A percentile compares a stretch with the other conserved stretches of the same genome.
Conservation (phyloP, 768 basidiomycete genomes). For the Royoungia palumana region DNA sequence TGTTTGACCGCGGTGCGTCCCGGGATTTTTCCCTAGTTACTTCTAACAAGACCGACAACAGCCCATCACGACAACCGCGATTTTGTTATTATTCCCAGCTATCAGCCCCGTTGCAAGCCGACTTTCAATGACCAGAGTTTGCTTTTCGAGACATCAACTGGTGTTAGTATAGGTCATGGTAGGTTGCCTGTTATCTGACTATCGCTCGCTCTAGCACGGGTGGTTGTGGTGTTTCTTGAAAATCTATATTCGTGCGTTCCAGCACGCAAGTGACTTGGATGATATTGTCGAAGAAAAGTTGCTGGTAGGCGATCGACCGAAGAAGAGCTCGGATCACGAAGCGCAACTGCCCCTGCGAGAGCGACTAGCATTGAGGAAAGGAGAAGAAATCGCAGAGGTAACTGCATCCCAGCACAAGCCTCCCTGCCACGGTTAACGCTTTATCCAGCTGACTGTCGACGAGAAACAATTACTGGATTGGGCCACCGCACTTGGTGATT, state of each 20-base stretch:
- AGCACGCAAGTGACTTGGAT: slow-evolving; percentile 77
- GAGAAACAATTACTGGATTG: slow-evolving; percentile 59
- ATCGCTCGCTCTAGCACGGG: slow-evolving; percentile 43
- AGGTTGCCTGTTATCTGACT: not conserved
- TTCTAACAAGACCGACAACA: slow-evolving; percentile 27
- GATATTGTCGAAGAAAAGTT: slow-evolving; percentile 80
- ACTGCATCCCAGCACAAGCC: slow-evolving; percentile 3
- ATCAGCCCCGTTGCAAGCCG: slow-evolving; percentile 57
- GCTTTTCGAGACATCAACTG: slow-evolving; percentile 59
- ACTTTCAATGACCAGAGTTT: slow-evolving; percentile 66
- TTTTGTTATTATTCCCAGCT: slow-evolving; percentile 71
- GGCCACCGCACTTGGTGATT: slow-evolving; percentile 59
- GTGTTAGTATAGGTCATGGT: slow-evolving; percentile 42
- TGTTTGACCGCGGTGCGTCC: slow-evolving; percentile 67
- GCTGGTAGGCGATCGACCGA: slow-evolving; percentile 76
- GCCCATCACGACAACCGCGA: slow-evolving; percentile 88
- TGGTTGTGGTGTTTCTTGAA: slow-evolving; percentile 75
- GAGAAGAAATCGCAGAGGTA: slow-evolving; percentile 57
- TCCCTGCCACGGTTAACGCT: slow-evolving; percentile 5
- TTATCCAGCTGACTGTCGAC: slow-evolving; percentile 58
- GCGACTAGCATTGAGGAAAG: slow-evolving; percentile 48
- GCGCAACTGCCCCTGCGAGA: slow-evolving; percentile 52
- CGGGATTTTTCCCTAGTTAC: not conserved
- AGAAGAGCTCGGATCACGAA: slow-evolving; percentile 51
- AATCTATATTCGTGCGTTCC: slow-evolving; percentile 73